Percentiles rank a stretch among this genome's conserved stretches.
phyloP scores from a whole-genome alignment of 2,329 filamentous ascomycete genomes.

The Fusarium clavum region DNA sequence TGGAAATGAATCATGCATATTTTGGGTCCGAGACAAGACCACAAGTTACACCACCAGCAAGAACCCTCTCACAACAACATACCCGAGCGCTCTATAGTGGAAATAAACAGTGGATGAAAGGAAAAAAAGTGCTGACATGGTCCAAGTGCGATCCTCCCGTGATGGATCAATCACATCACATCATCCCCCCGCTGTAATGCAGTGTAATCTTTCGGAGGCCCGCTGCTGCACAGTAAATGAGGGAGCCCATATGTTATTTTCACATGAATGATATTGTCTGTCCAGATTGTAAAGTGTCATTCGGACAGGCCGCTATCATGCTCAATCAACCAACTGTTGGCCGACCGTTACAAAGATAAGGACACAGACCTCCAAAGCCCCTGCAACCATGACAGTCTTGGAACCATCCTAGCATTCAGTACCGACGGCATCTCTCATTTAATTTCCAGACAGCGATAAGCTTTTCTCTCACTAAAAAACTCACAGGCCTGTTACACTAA shows the following conservation, averaged over 20 bases:
- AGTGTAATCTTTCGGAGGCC: background rate
- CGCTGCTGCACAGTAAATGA: background rate
- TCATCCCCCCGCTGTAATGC: background rate
- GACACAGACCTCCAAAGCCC: background rate
- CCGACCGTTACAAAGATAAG: constrained; percentile 4
- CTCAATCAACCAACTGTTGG: background rate
- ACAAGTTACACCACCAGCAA: background rate
- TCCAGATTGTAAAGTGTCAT: background rate
- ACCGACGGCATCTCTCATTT: background rate
- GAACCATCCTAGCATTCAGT: background rate
- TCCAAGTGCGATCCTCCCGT: constrained; percentile 13
- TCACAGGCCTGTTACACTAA: background rate
- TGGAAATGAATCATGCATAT: constrained; percentile 17
- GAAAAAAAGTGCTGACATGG: constrained; percentile 14
- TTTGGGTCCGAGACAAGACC: background rate
- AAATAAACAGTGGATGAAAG: constrained; percentile 1
- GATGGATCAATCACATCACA: background rate
- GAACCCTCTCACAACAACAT: background rate
- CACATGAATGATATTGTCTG: background rate
- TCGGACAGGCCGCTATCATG: background rate
- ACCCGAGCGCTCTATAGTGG: background rate
- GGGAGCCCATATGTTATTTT: background rate
- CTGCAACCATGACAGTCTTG: constrained; percentile 1
- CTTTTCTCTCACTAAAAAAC: constrained; percentile 10
- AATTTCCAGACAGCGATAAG: constrained; percentile 13